A percentile compares a stretch with the other conserved stretches of the same genome.
phyloP scores from a whole-genome alignment of 2,329 filamentous ascomycete genomes.

The Rhinocladiella mackenziei region DNA sequence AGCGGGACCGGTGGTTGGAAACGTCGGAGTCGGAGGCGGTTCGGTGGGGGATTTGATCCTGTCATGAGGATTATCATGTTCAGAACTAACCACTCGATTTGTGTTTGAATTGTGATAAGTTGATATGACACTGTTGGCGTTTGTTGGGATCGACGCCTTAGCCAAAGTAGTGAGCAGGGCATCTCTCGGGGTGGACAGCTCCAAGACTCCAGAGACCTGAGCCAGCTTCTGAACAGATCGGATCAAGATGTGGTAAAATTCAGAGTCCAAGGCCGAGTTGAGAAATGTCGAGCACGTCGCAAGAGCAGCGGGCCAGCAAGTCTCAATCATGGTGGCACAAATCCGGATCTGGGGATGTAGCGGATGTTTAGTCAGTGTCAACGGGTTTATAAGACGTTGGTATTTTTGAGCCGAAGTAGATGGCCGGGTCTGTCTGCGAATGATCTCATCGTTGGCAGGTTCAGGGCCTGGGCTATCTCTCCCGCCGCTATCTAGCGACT shows the following conservation, averaged over 20 bases:
- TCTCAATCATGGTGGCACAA: conserved; percentile 77
- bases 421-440: conserved; percentile 8
- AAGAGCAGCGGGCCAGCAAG: conserved; percentile 93
- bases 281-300: conserved; percentile 94
- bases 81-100: conserved; percentile 1
- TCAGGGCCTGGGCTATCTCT: conserved; percentile 29
- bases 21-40: conserved; percentile 21
- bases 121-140: conserved; percentile 40
- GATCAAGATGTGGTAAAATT: conserved; percentile 89
- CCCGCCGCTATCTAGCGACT: conserved; percentile 17
- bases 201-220: conserved; percentile 84
- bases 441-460: conserved; percentile 14
- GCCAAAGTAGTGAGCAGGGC: conserved; percentile 91
- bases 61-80: conserved; percentile 7
- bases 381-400: conserved; percentile 77
- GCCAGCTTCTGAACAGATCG: conserved; percentile 92
- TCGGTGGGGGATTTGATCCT: conserved; percentile 16
- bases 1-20: conserved; percentile 48
- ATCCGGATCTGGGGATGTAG: conserved; percentile 67
- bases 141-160: conserved; percentile 86
- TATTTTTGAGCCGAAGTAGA: conserved; percentile 49
- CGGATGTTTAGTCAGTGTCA: conserved; percentile 69
- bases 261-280: conserved; percentile 83
- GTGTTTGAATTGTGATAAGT: conserved; percentile 14
- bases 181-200: conserved; percentile 80